Conservation (phyloP, 306 rosid species). For the Sicyos edulis region DNA sequence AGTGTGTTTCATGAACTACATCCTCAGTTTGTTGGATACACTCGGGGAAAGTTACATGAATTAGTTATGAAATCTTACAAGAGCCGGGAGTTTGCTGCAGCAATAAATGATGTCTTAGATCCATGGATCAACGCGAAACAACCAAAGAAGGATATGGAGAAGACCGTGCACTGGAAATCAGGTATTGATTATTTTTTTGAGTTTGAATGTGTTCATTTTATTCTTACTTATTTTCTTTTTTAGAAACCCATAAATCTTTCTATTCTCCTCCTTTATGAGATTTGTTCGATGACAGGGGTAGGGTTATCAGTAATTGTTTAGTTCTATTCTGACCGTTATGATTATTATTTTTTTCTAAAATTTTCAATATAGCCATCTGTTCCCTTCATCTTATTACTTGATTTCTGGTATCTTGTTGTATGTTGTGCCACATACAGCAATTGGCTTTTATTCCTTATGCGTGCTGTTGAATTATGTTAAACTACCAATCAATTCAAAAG, state of each 20-base stretch:
- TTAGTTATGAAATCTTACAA: constrained; percentile 87
- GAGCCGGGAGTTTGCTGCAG: constrained; percentile 96
- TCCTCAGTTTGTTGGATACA: constrained; percentile 86
- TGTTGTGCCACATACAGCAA: neutral
- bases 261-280: neutral
- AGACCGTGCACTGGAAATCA: constrained; percentile 73
- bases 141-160: constrained; percentile 88
- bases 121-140: constrained; percentile 96
- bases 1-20: constrained; percentile 46
- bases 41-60: constrained; percentile 87
- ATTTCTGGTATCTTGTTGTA: neutral
- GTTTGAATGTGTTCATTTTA: neutral
- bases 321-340: neutral
- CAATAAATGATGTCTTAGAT: constrained; percentile 88
- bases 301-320: neutral
- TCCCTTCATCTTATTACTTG: neutral
- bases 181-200: constrained; percentile 38
- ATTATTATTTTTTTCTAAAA: neutral
- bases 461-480: too few species aligned
- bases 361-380: neutral
- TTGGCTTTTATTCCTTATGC: neutral
- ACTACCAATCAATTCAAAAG: too few species aligned
- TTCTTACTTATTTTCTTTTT: neutral
- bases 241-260: neutral
- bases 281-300: neutral